These are phyloP conservation scores for Neolentinus lepideus DNA, from an alignment of 1,284 basidiomycete genomes.

Conservation along the genomic window DNA sequence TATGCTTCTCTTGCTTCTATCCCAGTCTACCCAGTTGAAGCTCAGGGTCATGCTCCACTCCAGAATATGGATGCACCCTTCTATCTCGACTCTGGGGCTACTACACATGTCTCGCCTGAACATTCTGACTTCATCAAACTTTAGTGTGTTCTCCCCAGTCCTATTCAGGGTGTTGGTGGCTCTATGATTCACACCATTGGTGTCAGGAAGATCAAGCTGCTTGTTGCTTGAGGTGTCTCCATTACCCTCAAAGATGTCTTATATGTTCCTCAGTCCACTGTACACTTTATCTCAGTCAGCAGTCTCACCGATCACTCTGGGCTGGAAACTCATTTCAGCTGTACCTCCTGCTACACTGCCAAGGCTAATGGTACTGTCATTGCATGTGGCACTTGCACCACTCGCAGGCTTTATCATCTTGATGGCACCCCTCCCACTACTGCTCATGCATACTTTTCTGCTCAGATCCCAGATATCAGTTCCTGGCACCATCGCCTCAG, in stretches of 20 bases:
- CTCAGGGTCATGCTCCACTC: not conserved
- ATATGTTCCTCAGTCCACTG: constrained; percentile 16
- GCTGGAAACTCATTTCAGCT: not conserved
- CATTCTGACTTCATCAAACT: constrained; percentile 17
- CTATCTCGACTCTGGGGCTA: constrained; percentile 23
- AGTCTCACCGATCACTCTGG: constrained; percentile 3
- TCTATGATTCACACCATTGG: constrained; percentile 22
- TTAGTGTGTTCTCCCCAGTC: constrained; percentile 14
- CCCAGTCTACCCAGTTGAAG: not conserved
- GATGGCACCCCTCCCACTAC: not conserved
- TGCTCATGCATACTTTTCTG: not conserved
- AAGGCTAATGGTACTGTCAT: not conserved
- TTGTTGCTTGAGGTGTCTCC: constrained; percentile 10
- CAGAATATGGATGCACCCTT: constrained; percentile 11
- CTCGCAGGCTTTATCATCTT: constrained; percentile 7
- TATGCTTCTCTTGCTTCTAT: not conserved
- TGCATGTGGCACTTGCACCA: constrained; percentile 8
- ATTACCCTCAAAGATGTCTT: constrained; percentile 14
- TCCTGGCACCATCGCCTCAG: constrained; percentile 8
- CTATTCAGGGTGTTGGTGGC: constrained; percentile 23
- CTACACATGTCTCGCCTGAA: constrained; percentile 12
- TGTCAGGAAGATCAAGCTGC: constrained; percentile 21
- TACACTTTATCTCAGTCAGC: constrained; percentile 17
- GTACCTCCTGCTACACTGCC: not conserved
- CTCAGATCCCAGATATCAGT: not conserved